Conservation (phyloP, 305 asterid species). For the Ajuga reptans region DNA sequence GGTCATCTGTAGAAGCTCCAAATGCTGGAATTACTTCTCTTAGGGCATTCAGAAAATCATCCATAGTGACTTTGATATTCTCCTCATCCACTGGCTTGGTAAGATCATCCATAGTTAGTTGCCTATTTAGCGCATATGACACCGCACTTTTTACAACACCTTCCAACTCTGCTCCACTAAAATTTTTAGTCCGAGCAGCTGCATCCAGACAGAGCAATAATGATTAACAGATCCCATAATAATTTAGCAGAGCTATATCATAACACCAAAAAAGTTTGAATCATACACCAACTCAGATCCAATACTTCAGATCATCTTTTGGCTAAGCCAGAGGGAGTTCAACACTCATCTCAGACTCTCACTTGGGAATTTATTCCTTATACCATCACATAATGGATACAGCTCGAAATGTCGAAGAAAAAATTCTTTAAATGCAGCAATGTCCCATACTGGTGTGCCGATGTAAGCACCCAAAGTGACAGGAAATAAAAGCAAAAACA, state of each 20-base stretch:
- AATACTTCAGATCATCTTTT: conserved; percentile 7
- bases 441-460: neutral
- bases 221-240: conserved; percentile 10
- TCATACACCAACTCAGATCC: neutral
- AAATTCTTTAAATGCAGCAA: neutral
- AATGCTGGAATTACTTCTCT: conserved; percentile 89
- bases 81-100: conserved; percentile 93
- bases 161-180: conserved; percentile 98
- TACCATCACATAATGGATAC: neutral
- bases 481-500: neutral
- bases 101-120: conserved; percentile 85
- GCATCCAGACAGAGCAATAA: conserved; percentile 27
- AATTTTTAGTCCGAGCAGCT: conserved; percentile 97
- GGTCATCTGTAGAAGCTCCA: conserved; percentile 99
- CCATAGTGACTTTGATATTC: conserved; percentile 86
- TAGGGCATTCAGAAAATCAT: conserved; percentile 77
- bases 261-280: neutral
- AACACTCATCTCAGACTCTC: neutral
- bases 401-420: conserved; percentile 1
- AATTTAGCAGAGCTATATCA: conserved; percentile 14
- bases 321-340: neutral
- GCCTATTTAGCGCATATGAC: conserved; percentile 87
- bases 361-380: neutral
- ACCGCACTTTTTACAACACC: conserved; percentile 99
- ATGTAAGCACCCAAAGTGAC: neutral